These are phyloP conservation scores for Bipolaris oryzae DNA, from an alignment of 2,329 filamentous ascomycete genomes.

Conservation along the genomic window DNA sequence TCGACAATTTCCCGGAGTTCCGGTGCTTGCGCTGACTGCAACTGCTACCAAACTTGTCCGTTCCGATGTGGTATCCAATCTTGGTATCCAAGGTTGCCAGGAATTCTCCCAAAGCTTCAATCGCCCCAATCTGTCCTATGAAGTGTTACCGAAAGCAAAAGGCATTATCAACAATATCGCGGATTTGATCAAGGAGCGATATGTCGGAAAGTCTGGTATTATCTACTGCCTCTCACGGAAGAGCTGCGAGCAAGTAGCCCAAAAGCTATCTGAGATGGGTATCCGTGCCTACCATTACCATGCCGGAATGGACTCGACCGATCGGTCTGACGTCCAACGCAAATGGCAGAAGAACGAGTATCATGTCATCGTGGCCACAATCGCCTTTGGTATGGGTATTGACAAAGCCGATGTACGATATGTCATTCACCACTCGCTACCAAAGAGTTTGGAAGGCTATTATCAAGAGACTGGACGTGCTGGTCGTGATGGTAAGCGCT, in stretches of 20 bases:
- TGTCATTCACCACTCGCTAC: slow-evolving; percentile 90
- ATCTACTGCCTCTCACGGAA: slow-evolving; percentile 90
- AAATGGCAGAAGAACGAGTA: slow-evolving; percentile 80
- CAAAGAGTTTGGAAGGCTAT: slow-evolving; percentile 95
- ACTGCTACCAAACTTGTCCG: slow-evolving; percentile 95
- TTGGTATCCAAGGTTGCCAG: slow-evolving; percentile 79
- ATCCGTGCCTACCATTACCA: slow-evolving; percentile 87
- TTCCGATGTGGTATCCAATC: slow-evolving; percentile 86
- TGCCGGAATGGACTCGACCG: slow-evolving; percentile 71
- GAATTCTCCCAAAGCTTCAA: slow-evolving; percentile 95
- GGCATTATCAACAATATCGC: slow-evolving; percentile 62
- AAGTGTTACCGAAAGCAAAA: slow-evolving; percentile 75
- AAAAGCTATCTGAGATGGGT: slow-evolving; percentile 66
- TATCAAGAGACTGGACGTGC: slow-evolving; percentile 98
- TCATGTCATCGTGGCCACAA: slow-evolving; percentile 95
- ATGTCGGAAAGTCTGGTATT: slow-evolving; percentile 79
- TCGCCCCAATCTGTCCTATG: slow-evolving; percentile 90
- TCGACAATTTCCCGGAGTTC: slow-evolving; percentile 74
- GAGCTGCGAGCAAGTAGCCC: slow-evolving; percentile 79
- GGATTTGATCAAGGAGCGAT: slow-evolving; percentile 71
- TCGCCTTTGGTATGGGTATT: slow-evolving; percentile 99
- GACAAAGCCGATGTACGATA: slow-evolving; percentile 97
- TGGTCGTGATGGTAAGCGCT: slow-evolving; percentile 84
- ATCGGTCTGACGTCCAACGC: slow-evolving; percentile 74
- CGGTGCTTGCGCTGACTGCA: slow-evolving; percentile 92